Evolutionary conservation across 441 rosid genomes (phyloP).

Genomic region (Bruguiera hainesii): DNA sequence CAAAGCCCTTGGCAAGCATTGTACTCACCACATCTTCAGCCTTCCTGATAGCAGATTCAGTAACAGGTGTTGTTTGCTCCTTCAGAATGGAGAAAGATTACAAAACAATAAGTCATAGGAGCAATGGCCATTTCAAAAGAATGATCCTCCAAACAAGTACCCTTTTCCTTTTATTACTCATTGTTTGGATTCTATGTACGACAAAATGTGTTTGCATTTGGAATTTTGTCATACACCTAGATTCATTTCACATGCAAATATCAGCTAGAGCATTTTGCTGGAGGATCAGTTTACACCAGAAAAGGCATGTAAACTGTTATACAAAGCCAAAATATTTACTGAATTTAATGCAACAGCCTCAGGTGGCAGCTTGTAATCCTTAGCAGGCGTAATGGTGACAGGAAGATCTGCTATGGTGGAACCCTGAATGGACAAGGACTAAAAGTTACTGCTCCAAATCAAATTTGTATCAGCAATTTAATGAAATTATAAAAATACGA

Average conservation of each 20-base stretch:
- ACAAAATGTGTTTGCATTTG: too few species aligned
- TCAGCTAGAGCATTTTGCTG: neutral
- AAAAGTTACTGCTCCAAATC: neutral
- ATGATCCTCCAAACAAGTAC: neutral
- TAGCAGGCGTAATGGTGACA: neutral
- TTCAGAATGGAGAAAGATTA: neutral
- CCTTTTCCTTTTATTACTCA: too few species aligned
- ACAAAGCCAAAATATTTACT: neutral
- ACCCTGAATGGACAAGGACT: neutral
- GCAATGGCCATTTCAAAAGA: neutral
- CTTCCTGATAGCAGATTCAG: constrained; percentile 36
- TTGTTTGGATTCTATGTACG: too few species aligned
- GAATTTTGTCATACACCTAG: too few species aligned
- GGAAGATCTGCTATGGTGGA: neutral
- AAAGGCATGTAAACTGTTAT: neutral
- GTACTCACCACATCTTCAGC: constrained; percentile 70
- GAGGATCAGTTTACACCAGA: neutral
- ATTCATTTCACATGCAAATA: too few species aligned
- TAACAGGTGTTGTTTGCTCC: neutral
- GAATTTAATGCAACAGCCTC: neutral
- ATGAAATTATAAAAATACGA: too few species aligned
- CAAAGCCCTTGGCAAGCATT: constrained; percentile 65
- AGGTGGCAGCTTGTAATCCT: constrained; percentile 4
- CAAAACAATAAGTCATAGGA: neutral
- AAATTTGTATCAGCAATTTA: neutral